Evolutionary conservation across 306 rosid genomes (phyloP), one percentile per base, ranked within the genome.

Genomic region (Vigna radiata): DNA sequence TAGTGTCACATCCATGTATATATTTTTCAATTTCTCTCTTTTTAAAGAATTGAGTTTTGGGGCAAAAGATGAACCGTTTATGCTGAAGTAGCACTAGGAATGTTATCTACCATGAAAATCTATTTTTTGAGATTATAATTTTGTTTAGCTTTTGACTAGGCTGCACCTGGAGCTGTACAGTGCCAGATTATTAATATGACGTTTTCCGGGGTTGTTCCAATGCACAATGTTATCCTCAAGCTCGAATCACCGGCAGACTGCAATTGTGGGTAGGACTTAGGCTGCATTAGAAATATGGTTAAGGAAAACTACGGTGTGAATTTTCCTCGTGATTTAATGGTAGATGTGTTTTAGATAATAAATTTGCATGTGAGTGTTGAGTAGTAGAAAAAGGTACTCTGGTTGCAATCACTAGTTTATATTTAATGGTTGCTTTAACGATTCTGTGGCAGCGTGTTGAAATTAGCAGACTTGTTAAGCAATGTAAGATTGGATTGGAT

Each of bases 81-180:
- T 21, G 21, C 21, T 21, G 1, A 21, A 21, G 21, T 21, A 21
- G 21, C 21, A 21, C 21, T 21, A 21, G 21, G 21, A 1, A 21
- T 21, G 21, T 21, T 21, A 0, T 21, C 21, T 21, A 21, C 21
- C 21, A 21, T 21, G 21, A 25, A 77, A 74, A 39, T 25, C 29
- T 63, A 21, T 9, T 43, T 44, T 21, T 75, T 49, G 52, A n/a
- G 56, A n/a, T 72, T 67, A 12, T 75, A 65, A 80, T 33, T 33
- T 8, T 73, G 66, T 71, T 53, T 64, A 81, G 17, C 37, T 82
- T 65, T 70, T 88, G 83, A 29, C 21, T 78, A 94, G 98, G 98
- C 97, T 72, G 95, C 97, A 69, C 90, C 98, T n/a, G 98, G 98
- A 68, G 97, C 94, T 73, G 97, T 94, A 73, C 98, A 94, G 83